phyloP scores from a whole-genome alignment of 2,329 filamentous ascomycete species.

The Colletotrichum magnum region DNA sequence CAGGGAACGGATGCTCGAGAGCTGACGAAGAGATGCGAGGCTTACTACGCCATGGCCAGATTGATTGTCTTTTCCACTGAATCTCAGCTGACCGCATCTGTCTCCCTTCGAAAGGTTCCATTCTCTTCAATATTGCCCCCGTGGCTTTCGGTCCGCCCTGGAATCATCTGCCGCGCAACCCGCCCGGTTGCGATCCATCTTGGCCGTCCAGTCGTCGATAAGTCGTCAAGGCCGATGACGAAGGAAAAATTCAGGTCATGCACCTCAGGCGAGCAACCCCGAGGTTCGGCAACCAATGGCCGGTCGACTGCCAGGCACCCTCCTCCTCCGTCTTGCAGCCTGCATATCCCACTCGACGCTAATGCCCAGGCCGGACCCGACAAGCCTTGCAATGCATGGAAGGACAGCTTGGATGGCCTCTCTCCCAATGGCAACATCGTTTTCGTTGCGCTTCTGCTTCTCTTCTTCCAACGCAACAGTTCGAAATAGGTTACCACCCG shows the following conservation, averaged over 20 bases:
- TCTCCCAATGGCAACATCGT: conserved; percentile 24
- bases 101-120: not conserved
- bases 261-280: conserved; percentile 38
- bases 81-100: conserved; percentile 6
- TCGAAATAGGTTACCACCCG: conserved; percentile 5
- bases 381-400: conserved; percentile 29
- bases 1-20: not conserved
- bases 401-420: conserved; percentile 9
- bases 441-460: conserved; percentile 8
- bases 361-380: conserved; percentile 27
- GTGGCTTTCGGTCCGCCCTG: not conserved
- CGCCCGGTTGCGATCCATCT: not conserved
- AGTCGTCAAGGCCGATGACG: conserved; percentile 10
- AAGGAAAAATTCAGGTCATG: conserved; percentile 18
- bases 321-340: conserved; percentile 22
- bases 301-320: conserved; percentile 32
- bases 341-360: conserved; percentile 35
- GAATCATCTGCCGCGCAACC: conserved; percentile 9
- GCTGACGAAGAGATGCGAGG: not conserved
- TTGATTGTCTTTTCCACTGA: conserved; percentile 11
- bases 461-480: conserved; percentile 6
- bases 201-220: conserved; percentile 3
- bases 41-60: not conserved
- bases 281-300: conserved; percentile 32
- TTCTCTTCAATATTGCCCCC: not conserved